Evolutionary conservation across 2,329 filamentous ascomycete species (phyloP).

Genomic region (Diaporthe humulicola): DNA sequence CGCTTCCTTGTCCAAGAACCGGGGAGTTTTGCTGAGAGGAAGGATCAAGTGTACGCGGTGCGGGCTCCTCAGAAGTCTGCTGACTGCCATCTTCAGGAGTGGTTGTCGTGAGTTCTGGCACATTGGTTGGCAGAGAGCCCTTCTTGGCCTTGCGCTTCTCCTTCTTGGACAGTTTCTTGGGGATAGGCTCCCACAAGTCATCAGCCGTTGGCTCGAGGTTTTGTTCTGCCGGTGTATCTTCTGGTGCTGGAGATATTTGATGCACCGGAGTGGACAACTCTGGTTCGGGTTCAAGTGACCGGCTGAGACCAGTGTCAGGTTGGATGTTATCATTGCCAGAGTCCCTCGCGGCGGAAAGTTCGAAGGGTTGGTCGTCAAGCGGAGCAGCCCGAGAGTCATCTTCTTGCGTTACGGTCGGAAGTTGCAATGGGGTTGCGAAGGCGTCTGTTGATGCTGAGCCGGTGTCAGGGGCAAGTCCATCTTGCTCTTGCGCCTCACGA

Average conservation of each 20-base stretch:
- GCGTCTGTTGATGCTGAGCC: slow-evolving; percentile 9
- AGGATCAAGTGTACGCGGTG: not conserved
- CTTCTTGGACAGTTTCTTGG: slow-evolving; percentile 50
- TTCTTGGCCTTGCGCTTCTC: slow-evolving; percentile 39
- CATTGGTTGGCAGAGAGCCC: slow-evolving; percentile 4
- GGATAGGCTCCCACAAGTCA: slow-evolving; percentile 42
- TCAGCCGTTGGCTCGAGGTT: slow-evolving; percentile 30
- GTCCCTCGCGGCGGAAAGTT: not conserved
- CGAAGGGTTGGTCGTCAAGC: not conserved
- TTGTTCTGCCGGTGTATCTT: slow-evolving; percentile 11
- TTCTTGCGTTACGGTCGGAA: not conserved
- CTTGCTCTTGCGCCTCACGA: not conserved
- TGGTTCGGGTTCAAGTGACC: slow-evolving; percentile 34
- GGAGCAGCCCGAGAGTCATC: not conserved
- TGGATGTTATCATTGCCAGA: slow-evolving; percentile 35
- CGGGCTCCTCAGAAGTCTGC: not conserved
- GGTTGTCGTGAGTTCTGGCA: slow-evolving; percentile 10
- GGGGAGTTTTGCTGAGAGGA: not conserved
- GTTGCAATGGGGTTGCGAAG: slow-evolving; percentile 33
- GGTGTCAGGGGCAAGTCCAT: not conserved
- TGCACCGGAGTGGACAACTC: slow-evolving; percentile 11
- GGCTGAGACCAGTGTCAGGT: slow-evolving; percentile 38
- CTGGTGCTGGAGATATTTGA: slow-evolving; percentile 26
- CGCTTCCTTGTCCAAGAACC: not conserved
- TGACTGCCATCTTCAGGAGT: not conserved